phyloP scores from a whole-genome alignment of 2,329 filamentous ascomycete species.

The Sarocladium oryzae region DNA sequence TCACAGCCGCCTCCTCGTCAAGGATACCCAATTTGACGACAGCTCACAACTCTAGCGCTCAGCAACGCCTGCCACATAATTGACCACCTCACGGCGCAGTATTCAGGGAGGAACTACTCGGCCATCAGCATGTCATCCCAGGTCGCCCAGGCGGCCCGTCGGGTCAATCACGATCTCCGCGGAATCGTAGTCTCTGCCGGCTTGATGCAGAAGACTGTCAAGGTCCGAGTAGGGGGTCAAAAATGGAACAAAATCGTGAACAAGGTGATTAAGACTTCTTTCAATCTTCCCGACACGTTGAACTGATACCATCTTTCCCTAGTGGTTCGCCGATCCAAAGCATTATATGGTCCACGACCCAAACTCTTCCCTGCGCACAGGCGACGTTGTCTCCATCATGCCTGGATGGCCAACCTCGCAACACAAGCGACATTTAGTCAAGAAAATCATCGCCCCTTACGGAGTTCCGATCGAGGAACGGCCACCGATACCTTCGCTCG shows the following conservation, averaged over 20 bases:
- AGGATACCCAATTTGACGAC: not conserved
- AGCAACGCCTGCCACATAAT: not conserved
- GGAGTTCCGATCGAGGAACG: conserved; percentile 57
- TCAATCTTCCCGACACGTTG: too few species aligned
- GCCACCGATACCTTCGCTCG: conserved; percentile 57
- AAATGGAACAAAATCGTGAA: conserved; percentile 67
- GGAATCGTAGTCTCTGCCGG: conserved; percentile 74
- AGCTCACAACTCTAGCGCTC: not conserved
- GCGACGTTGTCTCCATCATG: conserved; percentile 68
- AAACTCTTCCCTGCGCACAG: conserved; percentile 62
- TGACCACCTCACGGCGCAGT: not conserved
- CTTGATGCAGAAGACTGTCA: conserved; percentile 72
- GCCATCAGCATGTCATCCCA: conserved; percentile 32
- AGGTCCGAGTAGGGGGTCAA: conserved; percentile 64
- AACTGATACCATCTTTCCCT: conserved; percentile 35
- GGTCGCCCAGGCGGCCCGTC: conserved; percentile 34
- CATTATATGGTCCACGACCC: conserved; percentile 74
- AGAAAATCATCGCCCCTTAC: conserved; percentile 64
- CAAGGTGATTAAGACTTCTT: conserved; percentile 56
- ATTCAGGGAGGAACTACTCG: not conserved
- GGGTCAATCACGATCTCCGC: conserved; percentile 44
- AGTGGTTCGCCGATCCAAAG: conserved; percentile 54
- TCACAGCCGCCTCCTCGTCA: not conserved
- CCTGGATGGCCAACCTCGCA: conserved; percentile 60
- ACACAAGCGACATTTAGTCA: conserved; percentile 67